Evolutionary conservation across 1,284 basidiomycete species (phyloP).

Genomic region (Heimioporus retisporus): DNA sequence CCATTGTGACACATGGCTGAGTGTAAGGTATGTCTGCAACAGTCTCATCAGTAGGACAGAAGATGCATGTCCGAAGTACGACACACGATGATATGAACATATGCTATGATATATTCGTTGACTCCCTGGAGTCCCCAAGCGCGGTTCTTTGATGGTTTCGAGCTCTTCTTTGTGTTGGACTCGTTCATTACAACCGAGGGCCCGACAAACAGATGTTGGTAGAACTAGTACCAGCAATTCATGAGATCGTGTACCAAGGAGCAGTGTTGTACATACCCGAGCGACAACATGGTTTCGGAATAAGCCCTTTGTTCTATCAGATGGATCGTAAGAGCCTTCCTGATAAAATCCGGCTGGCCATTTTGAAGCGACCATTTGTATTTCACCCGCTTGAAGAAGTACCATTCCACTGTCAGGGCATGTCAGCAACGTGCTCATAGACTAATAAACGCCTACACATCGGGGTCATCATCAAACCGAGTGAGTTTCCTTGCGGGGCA

Average conservation of each 20-base stretch:
- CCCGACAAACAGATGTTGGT: slow-evolving; percentile 1
- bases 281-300: not conserved
- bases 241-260: not conserved
- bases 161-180: not conserved
- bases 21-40: not conserved
- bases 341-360: not conserved
- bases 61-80: too few species aligned
- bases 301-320: not conserved
- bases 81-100: slow-evolving; percentile 3
- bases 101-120: not conserved
- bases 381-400: not conserved
- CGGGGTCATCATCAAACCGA: not conserved
- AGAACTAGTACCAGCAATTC: not conserved
- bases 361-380: slow-evolving; percentile 1
- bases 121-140: not conserved
- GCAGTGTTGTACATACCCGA: not conserved
- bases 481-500: slow-evolving; percentile 4
- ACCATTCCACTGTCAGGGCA: not conserved
- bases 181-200: slow-evolving; percentile 4
- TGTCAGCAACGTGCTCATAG: too few species aligned
- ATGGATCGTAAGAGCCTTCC: not conserved
- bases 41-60: not conserved
- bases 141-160: not conserved
- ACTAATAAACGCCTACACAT: not conserved
- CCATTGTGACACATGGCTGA: slow-evolving; percentile 6